Percentiles rank a stretch among this genome's conserved stretches.
phyloP scores from a whole-genome alignment of 164 flowering plant species.

The Hamamelis virginiana region DNA sequence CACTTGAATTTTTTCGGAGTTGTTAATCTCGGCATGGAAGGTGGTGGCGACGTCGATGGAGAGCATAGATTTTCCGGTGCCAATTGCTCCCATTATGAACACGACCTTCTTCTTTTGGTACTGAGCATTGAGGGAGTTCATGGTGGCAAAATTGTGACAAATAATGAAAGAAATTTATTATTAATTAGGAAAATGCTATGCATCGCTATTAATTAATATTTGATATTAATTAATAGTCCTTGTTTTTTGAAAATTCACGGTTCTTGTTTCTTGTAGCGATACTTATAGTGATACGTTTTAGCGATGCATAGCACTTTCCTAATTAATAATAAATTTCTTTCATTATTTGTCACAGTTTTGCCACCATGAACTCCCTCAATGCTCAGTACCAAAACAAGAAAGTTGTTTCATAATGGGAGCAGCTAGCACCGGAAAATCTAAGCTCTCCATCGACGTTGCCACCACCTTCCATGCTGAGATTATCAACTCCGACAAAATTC shows the following conservation, averaged over 20 bases:
- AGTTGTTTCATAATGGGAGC: conserved; percentile 31
- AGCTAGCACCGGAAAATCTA: conserved; percentile 31
- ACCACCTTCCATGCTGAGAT: conserved; percentile 18
- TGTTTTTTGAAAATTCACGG: no score
- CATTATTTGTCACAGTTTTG: neutral
- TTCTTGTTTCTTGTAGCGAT: no score
- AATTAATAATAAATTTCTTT: no score
- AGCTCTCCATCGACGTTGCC: conserved; percentile 32
- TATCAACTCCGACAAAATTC: conserved; percentile 39
- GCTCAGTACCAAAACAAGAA: conserved; percentile 9
- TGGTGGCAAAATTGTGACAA: neutral
- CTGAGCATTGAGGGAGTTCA: neutral
- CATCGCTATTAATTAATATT: no score
- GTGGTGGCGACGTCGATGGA: conserved; percentile 28
- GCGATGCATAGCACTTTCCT: no score
- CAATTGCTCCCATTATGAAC: conserved; percentile 34
- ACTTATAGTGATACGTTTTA: no score
- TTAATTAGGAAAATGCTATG: no score
- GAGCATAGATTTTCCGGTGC: conserved; percentile 28
- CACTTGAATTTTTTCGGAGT: conserved; percentile 36
- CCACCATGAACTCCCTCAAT: neutral
- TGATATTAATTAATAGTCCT: no score
- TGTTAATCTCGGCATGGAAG: conserved; percentile 25
- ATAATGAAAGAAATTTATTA: no score
- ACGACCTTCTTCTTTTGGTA: conserved; percentile 20